A percentile compares a stretch with the other conserved stretches of the same genome.
These are phyloP conservation scores for Trametes cinnabarina DNA, from an alignment of 768 basidiomycete genomes.

Conservation along the genomic window DNA sequence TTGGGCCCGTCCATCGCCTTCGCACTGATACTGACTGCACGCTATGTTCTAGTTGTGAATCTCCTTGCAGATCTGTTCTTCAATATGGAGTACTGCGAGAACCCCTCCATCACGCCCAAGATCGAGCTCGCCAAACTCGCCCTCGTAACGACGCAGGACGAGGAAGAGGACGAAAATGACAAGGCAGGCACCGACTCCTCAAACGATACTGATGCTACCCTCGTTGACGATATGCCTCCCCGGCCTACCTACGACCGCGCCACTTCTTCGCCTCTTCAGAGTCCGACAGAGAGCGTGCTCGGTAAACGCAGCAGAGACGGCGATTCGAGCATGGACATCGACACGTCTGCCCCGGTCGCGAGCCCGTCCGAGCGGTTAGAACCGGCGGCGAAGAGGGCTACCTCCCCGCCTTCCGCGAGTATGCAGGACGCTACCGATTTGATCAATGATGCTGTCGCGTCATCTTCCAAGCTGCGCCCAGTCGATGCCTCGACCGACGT, in stretches of 20 bases:
- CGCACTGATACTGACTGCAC: slow-evolving; percentile 1
- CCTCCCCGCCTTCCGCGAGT: slow-evolving; percentile 35
- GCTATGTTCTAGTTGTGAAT: slow-evolving; percentile 57
- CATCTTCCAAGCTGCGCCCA: slow-evolving; percentile 23
- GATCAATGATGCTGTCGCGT: slow-evolving; percentile 15
- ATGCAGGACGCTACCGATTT: slow-evolving; percentile 3
- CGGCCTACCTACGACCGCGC: slow-evolving; percentile 35
- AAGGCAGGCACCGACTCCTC: slow-evolving; percentile 75
- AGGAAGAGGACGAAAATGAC: slow-evolving; percentile 72
- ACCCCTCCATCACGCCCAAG: slow-evolving; percentile 74
- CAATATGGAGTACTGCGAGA: slow-evolving; percentile 65
- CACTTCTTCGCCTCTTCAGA: slow-evolving; percentile 25
- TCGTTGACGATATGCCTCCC: slow-evolving; percentile 67
- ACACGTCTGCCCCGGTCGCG: slow-evolving; percentile 26
- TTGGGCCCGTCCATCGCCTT: background rate
- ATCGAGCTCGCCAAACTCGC: slow-evolving; percentile 89
- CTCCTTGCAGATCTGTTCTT: slow-evolving; percentile 79
- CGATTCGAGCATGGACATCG: slow-evolving; percentile 47
- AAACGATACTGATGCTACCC: slow-evolving; percentile 84
- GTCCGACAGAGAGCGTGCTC: slow-evolving; percentile 44
- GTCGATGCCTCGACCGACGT: slow-evolving; percentile 27
- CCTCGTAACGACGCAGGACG: slow-evolving; percentile 85
- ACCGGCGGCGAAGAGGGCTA: slow-evolving; percentile 27
- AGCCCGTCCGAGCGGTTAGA: slow-evolving; percentile 1
- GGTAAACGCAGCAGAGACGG: slow-evolving; percentile 59